Percentiles rank a stretch among this genome's conserved stretches.
Conservation (phyloP, 2,329 filamentous ascomycete species). For the Pseudogymnoascus sp. region DNA sequence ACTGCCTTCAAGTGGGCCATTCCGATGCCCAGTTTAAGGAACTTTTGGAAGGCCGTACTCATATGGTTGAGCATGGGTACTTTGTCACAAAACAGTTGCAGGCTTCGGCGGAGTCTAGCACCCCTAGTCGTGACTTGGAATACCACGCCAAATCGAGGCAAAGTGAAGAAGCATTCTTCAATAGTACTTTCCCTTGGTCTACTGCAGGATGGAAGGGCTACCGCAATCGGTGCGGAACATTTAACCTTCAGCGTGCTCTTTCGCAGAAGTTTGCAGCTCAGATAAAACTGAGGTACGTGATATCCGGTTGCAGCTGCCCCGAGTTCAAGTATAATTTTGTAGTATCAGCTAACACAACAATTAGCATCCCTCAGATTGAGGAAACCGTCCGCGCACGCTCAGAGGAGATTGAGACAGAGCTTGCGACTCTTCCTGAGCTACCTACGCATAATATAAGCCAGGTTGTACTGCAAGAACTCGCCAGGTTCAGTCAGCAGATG, state of each 20-base stretch:
- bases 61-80: conserved; percentile 64
- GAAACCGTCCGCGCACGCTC: conserved; percentile 33
- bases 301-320: background rate
- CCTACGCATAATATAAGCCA: conserved; percentile 56
- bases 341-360: conserved; percentile 13
- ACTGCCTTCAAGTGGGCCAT: conserved; percentile 51
- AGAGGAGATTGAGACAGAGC: conserved; percentile 42
- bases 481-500: conserved; percentile 47
- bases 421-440: conserved; percentile 56
- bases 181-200: conserved; percentile 36
- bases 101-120: conserved; percentile 30
- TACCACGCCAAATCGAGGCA: conserved; percentile 39
- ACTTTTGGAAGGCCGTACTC: conserved; percentile 53
- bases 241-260: conserved; percentile 39
- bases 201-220: conserved; percentile 31
- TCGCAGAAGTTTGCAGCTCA: conserved; percentile 40
- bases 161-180: conserved; percentile 45
- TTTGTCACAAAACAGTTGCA: conserved; percentile 64
- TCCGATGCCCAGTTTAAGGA: conserved; percentile 50
- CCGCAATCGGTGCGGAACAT: conserved; percentile 42
- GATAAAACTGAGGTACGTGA: conserved; percentile 31
- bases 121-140: conserved; percentile 22
- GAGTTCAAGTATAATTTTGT: background rate
- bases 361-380: conserved; percentile 35
- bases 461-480: conserved; percentile 52